Conservation (phyloP, 768 basidiomycete genomes). For the Mycena galericulata region DNA sequence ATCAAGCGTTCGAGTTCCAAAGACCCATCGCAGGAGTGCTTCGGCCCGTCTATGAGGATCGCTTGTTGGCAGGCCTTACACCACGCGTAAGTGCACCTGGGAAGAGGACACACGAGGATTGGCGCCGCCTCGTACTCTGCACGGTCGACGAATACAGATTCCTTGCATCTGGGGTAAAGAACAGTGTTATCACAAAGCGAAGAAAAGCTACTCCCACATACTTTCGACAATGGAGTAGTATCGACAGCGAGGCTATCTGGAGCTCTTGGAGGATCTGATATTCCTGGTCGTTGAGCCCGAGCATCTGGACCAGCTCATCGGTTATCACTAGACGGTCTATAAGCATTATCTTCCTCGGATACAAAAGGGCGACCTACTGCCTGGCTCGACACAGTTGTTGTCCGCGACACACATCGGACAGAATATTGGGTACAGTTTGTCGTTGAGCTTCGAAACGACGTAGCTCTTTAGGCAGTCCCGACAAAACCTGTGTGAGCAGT, state of each 20-base stretch:
- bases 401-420: slow-evolving; percentile 67
- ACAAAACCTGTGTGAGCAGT: slow-evolving; percentile 67
- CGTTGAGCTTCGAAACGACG: slow-evolving; percentile 58
- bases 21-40: slow-evolving; percentile 71
- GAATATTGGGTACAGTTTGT: slow-evolving; percentile 67
- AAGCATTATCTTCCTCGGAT: slow-evolving; percentile 40
- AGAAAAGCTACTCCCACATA: slow-evolving; percentile 39
- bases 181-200: neutral
- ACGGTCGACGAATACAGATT: slow-evolving; percentile 63
- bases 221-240: slow-evolving; percentile 64
- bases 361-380: slow-evolving; percentile 21
- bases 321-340: slow-evolving; percentile 53
- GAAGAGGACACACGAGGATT: slow-evolving; percentile 63
- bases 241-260: slow-evolving; percentile 57
- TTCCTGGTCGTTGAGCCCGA: slow-evolving; percentile 59
- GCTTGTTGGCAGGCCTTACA: slow-evolving; percentile 69
- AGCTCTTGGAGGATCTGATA: slow-evolving; percentile 58
- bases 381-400: slow-evolving; percentile 47
- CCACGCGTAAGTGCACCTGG: slow-evolving; percentile 64
- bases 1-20: slow-evolving; percentile 66
- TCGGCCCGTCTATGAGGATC: slow-evolving; percentile 51
- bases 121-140: slow-evolving; percentile 54
- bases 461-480: slow-evolving; percentile 61
- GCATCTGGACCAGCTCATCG: slow-evolving; percentile 52
- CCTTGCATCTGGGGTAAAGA: slow-evolving; percentile 55